phyloP scores from a whole-genome alignment of 2,329 filamentous ascomycete species.

The Hymenoscyphus occultus region DNA sequence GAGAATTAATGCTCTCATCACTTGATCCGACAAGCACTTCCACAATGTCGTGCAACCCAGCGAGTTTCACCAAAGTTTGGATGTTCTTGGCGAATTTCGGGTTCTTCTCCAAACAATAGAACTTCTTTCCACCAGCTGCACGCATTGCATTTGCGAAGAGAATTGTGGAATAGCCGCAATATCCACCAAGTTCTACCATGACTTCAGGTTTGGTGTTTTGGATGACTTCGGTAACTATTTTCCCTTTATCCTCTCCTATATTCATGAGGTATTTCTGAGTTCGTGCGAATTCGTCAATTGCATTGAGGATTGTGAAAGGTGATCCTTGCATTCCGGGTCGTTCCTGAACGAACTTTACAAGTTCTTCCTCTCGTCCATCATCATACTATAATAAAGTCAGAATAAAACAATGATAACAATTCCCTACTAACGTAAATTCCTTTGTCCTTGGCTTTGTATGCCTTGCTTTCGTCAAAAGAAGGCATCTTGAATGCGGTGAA shows the following conservation, averaged over 20 bases:
- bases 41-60: conserved; percentile 68
- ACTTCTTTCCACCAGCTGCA: conserved; percentile 60
- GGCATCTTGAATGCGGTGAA: background rate
- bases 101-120: conserved; percentile 71
- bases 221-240: conserved; percentile 68
- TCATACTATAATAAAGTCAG: conserved; percentile 47
- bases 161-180: conserved; percentile 78
- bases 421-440: background rate
- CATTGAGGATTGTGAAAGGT: conserved; percentile 60
- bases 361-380: conserved; percentile 71
- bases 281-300: conserved; percentile 67
- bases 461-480: background rate
- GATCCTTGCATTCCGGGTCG: conserved; percentile 61
- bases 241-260: conserved; percentile 71
- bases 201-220: conserved; percentile 60
- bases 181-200: conserved; percentile 79
- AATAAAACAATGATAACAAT: background rate
- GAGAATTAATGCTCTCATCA: conserved; percentile 59
- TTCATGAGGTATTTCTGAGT: conserved; percentile 76
- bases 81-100: conserved; percentile 72
- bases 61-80: conserved; percentile 65
- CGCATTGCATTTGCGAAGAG: conserved; percentile 67
- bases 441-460: conserved; percentile 2
- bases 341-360: conserved; percentile 66
- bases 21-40: conserved; percentile 68